These are phyloP conservation scores for Podospora bellae-mahoneyi DNA, from an alignment of 495 filamentous ascomycete species.

Conservation along the genomic window DNA sequence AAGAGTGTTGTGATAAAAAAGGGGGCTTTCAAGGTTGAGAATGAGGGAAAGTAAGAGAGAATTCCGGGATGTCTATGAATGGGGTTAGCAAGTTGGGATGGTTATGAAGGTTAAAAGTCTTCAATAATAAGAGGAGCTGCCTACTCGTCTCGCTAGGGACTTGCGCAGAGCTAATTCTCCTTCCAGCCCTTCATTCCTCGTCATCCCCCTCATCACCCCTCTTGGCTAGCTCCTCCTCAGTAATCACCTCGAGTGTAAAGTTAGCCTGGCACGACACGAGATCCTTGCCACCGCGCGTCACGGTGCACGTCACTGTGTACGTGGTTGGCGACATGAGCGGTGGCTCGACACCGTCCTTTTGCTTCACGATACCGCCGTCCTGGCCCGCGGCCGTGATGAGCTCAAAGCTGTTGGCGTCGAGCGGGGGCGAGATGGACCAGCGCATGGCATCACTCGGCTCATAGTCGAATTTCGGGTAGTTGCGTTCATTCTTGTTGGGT, in stretches of 20 bases:
- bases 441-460: background rate
- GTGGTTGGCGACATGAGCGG: background rate
- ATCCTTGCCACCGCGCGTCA: background rate
- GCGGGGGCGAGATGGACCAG: constrained; percentile 1
- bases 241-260: background rate
- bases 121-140: too few relatives aligned
- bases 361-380: background rate
- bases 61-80: too few relatives aligned
- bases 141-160: too few relatives aligned
- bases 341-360: background rate
- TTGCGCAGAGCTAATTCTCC: too few relatives aligned
- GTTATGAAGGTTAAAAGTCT: too few relatives aligned
- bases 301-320: background rate
- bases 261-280: background rate
- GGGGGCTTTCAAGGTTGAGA: too few relatives aligned
- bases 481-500: background rate
- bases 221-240: too few relatives aligned
- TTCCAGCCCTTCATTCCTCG: too few relatives aligned
- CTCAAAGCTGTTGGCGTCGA: background rate
- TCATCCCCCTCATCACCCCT: too few relatives aligned
- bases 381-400: background rate
- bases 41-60: too few relatives aligned
- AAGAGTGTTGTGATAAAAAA: too few relatives aligned
- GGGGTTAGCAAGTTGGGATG: too few relatives aligned
- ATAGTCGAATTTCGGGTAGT: background rate